Evolutionary conservation across 768 basidiomycete species (phyloP), one percentile per base, ranked within the genome.

Genomic region (Boletus insuetus): DNA sequence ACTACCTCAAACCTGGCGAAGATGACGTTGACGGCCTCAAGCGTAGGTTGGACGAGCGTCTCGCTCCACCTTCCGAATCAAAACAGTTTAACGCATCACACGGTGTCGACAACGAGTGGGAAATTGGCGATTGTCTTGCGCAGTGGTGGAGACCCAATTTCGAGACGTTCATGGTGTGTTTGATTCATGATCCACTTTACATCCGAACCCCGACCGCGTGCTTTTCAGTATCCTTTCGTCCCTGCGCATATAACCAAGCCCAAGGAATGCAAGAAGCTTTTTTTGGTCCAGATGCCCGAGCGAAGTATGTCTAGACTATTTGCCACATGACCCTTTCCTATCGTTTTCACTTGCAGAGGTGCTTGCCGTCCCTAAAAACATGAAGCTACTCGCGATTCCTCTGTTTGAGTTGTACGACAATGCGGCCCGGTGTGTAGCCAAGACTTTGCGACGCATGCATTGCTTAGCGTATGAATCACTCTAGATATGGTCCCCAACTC

Each of bases 61-160:
- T 99, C 8, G 92, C 90, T 0, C 90, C 93, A 0, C 86, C 87
- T 0, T 75, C 79, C 12, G 83, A 85, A 51, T 87, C 80, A 73
- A 73, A 75, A n/a, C 89, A 91, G 53, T 91, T 89, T 68, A 85
- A 89, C 72, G 78, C 82, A 31, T 80, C 83, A 0, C 87, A 91
- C 56, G 89, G 86, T 0, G 82, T 87, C 19, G 87, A 87, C 64
- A 90, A 90, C 49, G 92, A 94, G 41, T 99, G 97, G 97, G 90
- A 95, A 71, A 93, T 98, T 38, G 90, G 90, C 1, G 95, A 98
- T 62, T 94, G 93, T 63, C 78, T 98, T n/a, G 93, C 93, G 0
- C 94, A 95, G 69, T 99, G 96, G 95, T 99, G 91, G 90, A 76
- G 97, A 46, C 96, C 96, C 0, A 97, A 97, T 67, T 99, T 97